A percentile compares a stretch with the other conserved stretches of the same genome.
phyloP scores from a whole-genome alignment of 768 basidiomycete genomes.

The Amanita jacksonii region DNA sequence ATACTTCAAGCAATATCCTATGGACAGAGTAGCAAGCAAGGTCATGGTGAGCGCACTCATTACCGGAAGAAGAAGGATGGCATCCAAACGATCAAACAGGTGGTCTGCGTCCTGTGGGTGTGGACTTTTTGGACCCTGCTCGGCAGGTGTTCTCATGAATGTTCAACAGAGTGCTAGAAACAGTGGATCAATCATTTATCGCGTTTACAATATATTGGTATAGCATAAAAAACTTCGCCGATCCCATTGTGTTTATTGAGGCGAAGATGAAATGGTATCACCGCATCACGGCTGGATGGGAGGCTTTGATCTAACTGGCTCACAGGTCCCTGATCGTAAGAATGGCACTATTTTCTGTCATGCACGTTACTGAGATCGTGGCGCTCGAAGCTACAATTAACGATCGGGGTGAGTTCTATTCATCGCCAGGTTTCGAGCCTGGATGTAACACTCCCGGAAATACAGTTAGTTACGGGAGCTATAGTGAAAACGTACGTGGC shows the following conservation, averaged over 20 bases:
- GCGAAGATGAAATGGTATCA: conserved; percentile 37
- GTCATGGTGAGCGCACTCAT: no score
- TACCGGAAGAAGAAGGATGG: no score
- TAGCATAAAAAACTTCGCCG: conserved; percentile 33
- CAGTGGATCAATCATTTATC: conserved; percentile 46
- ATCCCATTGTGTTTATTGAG: conserved; percentile 24
- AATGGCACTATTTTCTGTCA: conserved; percentile 3
- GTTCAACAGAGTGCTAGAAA: conserved; percentile 36
- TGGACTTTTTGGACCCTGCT: no score
- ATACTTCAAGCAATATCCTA: no score
- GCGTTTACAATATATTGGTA: conserved; percentile 51
- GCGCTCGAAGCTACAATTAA: conserved; percentile 34
- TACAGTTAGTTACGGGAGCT: conserved; percentile 42
- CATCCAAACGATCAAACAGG: no score
- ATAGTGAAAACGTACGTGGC: conserved; percentile 39
- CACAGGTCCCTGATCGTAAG: conserved; percentile 44
- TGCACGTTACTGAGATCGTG: background rate
- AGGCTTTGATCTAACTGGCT: background rate
- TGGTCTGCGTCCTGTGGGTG: conserved; percentile 28
- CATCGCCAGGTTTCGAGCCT: background rate
- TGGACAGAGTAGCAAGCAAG: no score
- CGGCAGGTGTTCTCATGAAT: background rate
- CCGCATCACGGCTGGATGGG: background rate
- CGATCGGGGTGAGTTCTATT: conserved; percentile 26
- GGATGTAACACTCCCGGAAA: background rate